Evolutionary conservation across 371 early-diverging fungal species (phyloP).

Genomic region (Coemansia sp.): DNA sequence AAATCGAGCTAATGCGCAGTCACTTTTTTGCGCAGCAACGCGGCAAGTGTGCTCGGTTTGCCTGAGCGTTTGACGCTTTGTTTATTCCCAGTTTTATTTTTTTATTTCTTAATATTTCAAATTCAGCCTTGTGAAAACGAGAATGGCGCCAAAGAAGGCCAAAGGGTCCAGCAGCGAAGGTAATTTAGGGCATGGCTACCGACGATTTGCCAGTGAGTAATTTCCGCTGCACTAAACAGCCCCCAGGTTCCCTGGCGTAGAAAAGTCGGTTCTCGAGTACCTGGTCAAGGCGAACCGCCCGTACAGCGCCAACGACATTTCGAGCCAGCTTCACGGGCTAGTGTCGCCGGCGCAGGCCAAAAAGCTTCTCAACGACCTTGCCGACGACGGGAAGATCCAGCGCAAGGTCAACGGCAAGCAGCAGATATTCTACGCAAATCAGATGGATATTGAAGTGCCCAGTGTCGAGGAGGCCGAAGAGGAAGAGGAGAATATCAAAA

Average conservation of each 20-base stretch:
- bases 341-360: conserved; percentile 41
- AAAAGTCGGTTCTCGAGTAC: conserved; percentile 51
- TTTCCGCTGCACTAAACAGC: neutral
- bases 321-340: conserved; percentile 54
- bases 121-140: neutral
- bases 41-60: neutral
- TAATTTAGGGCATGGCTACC: conserved; percentile 1
- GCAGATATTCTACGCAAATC: conserved; percentile 54
- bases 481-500: conserved; percentile 43
- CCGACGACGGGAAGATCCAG: conserved; percentile 47
- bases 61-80: no score
- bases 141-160: conserved; percentile 36
- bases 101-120: neutral
- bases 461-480: conserved; percentile 37
- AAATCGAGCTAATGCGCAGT: conserved; percentile 11
- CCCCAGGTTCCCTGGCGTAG: conserved; percentile 6
- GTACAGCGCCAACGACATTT: conserved; percentile 60
- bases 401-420: conserved; percentile 55
- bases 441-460: conserved; percentile 44
- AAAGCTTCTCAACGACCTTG: conserved; percentile 52
- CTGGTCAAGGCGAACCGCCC: conserved; percentile 55
- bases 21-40: neutral
- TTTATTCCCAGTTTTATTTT: neutral
- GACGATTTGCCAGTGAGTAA: no score
- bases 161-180: conserved; percentile 32